These are phyloP conservation scores for Coccomyxa sp. DNA, from an alignment of 139 green algal species.

Conservation along the genomic window DNA sequence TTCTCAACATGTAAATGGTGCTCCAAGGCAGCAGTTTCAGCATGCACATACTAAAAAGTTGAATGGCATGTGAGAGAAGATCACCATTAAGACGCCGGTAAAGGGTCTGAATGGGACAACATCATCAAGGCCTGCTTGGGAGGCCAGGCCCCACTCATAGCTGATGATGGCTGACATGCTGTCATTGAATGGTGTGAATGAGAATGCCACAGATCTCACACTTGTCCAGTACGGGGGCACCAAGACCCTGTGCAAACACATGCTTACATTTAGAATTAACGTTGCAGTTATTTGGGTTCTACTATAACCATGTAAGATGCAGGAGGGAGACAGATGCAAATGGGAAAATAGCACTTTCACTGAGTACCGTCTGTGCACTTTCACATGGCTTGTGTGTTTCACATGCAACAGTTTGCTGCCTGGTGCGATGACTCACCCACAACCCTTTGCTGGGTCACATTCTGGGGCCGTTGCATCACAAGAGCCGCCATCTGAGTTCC, in stretches of 20 bases:
- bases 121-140: constrained; percentile 18
- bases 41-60: not conserved
- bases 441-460: not conserved
- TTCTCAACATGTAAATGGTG: no score
- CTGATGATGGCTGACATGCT: constrained; percentile 4
- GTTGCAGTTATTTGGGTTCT: not conserved
- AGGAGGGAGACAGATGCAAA: not conserved
- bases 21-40: no score
- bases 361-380: not conserved
- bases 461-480: not conserved
- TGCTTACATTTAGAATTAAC: not conserved
- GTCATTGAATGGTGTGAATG: constrained; percentile 33
- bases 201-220: constrained; percentile 25
- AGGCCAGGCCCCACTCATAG: constrained; percentile 54
- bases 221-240: constrained; percentile 33
- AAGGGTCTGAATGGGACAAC: constrained; percentile 26
- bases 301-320: not conserved
- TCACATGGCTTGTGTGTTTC: not conserved
- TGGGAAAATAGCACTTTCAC: not conserved
- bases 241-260: constrained; percentile 24
- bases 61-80: not conserved
- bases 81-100: constrained; percentile 6
- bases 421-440: constrained; percentile 12
- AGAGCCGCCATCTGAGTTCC: constrained; percentile 6
- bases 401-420: not conserved